Evolutionary conservation across 306 rosid genomes (phyloP), one percentile per base, ranked within the genome.

Genomic region (Medicago arabica): DNA sequence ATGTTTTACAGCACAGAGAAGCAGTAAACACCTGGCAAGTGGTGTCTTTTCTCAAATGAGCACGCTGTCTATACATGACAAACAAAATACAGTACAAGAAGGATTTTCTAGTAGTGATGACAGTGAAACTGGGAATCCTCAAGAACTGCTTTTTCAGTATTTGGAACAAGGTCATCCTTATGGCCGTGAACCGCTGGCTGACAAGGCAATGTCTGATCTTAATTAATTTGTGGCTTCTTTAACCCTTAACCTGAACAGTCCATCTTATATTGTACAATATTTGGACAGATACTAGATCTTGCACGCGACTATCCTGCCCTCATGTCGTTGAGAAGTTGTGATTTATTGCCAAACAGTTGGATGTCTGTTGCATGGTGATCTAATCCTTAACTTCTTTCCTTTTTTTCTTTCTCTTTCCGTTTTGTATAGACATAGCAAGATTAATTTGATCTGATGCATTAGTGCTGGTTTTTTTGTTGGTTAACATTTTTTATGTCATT

Each of bases 351-450:
- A 61, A 58, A 83, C 41, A 93, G 98, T 82, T 93, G 98, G 98
- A 81, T 93, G 77, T 90, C 93, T 67, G 97, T 90, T 54, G 98
- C 96, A 40, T 93, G 96, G 98, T 93, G 84, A 66, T 79, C 74
- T 73, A 57, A 39, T 72, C 40, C 64, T 62, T 13, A 39, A 73
- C 62, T 44, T 72, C 36, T 49, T 67, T 18, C 38, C 11, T 11
- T 64, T 15, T 15, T n/a, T 34, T 44, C 4, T 3, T 14, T 50
- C 14, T 14, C 7, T 55, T 19, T 1, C 8, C 9, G n/a, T 46
- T 58, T 77, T 36, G 59, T 4, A 28, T 54, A 53, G 61, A 18
- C 51, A 55, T 68, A 57, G 63, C 57, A 19, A 18, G 38, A 36
- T 44, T 40, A 44, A 71, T 41, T 75, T 25, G 40, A 83, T 72